A percentile compares a stretch with the other conserved stretches of the same genome.
phyloP scores from a whole-genome alignment of 73 alveolate genomes.

The Tetrahymena malaccensis region DNA sequence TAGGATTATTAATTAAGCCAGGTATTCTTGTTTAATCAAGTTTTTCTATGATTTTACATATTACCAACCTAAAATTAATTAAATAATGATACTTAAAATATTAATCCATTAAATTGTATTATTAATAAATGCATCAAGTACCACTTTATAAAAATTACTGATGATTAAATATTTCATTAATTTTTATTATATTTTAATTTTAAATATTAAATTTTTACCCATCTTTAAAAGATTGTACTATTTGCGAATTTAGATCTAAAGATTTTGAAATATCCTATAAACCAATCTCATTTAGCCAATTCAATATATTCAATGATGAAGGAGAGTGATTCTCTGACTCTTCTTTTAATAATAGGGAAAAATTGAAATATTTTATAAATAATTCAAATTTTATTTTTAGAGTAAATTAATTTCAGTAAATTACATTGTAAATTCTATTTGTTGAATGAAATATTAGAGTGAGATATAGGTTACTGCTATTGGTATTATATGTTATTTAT shows the following conservation, averaged over 20 bases:
- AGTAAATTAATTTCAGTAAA: no score
- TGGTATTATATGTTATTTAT: background rate
- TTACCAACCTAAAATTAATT: background rate
- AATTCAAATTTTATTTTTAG: no score
- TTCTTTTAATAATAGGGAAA: background rate
- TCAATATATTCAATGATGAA: background rate
- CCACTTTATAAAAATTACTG: no score
- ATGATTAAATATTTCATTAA: no score
- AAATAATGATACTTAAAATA: no score
- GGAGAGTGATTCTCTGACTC: background rate
- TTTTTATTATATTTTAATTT: no score
- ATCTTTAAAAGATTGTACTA: background rate
- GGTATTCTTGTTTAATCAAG: background rate
- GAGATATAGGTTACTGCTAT: background rate
- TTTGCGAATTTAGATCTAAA: background rate
- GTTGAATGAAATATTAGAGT: background rate
- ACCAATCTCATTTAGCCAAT: background rate
- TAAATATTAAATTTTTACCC: background rate
- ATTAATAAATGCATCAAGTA: background rate
- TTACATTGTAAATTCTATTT: background rate
- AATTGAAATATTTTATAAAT: background rate
- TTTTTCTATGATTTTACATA: background rate
- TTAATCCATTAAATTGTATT: background rate
- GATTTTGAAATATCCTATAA: background rate
- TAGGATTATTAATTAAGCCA: slow-evolving; percentile 3